A percentile compares a stretch with the other conserved stretches of the same genome.
Evolutionary conservation across 1,139 yeast genomes (phyloP).

Genomic region (Pichia sp.): DNA sequence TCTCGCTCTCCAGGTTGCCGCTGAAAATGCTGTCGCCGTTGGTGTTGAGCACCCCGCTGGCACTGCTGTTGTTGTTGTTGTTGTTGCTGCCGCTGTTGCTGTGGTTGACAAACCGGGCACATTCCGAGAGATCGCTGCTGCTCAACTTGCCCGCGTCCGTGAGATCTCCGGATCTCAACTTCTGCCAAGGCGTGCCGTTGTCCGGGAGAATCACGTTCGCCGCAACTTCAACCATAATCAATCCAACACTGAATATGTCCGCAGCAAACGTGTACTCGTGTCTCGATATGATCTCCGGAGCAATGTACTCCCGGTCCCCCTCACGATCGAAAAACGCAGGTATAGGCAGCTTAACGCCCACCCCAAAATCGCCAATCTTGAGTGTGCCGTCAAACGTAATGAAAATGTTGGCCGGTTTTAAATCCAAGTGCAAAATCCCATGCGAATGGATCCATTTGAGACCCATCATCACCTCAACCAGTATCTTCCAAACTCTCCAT

Average conservation of each 20-base stretch:
- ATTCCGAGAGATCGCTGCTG: slow-evolving; percentile 50
- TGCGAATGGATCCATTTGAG: slow-evolving; percentile 72
- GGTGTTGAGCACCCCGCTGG: background rate
- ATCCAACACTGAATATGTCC: slow-evolving; percentile 87
- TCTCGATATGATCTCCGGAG: slow-evolving; percentile 86
- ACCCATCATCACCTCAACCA: slow-evolving; percentile 77
- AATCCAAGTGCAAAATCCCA: slow-evolving; percentile 76
- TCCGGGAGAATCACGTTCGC: slow-evolving; percentile 94
- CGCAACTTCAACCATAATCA: slow-evolving; percentile 90
- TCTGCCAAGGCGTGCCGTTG: slow-evolving; percentile 96
- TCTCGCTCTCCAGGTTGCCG: slow-evolving; percentile 19
- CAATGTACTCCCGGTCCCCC: slow-evolving; percentile 96
- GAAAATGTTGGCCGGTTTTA: slow-evolving; percentile 92
- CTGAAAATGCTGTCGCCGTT: slow-evolving; percentile 11
- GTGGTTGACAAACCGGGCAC: background rate
- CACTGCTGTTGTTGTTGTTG: background rate
- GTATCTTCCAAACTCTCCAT: slow-evolving; percentile 95
- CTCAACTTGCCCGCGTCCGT: slow-evolving; percentile 92
- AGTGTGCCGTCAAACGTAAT: slow-evolving; percentile 91
- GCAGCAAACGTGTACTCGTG: slow-evolving; percentile 89
- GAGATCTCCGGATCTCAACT: slow-evolving; percentile 88
- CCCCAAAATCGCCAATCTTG: slow-evolving; percentile 79
- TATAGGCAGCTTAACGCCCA: slow-evolving; percentile 54
- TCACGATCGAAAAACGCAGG: slow-evolving; percentile 75
- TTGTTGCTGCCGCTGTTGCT: background rate